These are phyloP conservation scores for Coemansia sp. DNA, from an alignment of 192 early-diverging fungal species.

Conservation along the genomic window DNA sequence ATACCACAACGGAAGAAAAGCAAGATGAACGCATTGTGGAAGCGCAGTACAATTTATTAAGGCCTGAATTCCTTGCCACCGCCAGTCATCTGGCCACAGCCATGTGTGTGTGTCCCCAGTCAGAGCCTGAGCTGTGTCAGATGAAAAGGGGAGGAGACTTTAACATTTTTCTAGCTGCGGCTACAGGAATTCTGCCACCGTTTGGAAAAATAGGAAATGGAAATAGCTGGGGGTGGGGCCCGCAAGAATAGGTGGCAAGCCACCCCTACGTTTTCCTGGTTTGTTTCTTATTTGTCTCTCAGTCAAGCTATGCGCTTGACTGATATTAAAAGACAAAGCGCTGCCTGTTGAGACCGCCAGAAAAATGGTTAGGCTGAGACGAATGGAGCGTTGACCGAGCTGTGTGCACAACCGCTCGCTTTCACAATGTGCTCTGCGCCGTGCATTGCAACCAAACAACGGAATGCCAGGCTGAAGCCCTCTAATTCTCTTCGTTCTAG, in stretches of 20 bases:
- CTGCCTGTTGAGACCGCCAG: not conserved
- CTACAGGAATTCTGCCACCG: not conserved
- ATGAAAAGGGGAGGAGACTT: constrained; percentile 6
- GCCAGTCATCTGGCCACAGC: constrained; percentile 4
- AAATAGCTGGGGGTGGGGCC: not conserved
- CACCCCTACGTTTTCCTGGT: not conserved
- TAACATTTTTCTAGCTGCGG: constrained; percentile 1
- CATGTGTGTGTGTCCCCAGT: constrained; percentile 3
- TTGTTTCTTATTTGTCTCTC: not conserved
- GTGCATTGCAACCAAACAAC: too few species aligned
- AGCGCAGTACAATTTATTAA: not conserved
- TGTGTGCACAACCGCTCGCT: too few species aligned
- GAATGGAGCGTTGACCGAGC: too few species aligned
- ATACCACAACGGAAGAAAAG: not conserved
- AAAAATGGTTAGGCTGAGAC: not conserved
- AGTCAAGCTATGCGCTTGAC: not conserved
- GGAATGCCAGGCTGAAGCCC: too few species aligned
- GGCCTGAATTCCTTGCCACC: not conserved
- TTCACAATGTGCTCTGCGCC: too few species aligned
- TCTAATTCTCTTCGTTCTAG: too few species aligned
- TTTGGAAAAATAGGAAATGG: not conserved
- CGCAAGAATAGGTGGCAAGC: not conserved
- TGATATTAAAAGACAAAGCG: not conserved
- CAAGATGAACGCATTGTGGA: not conserved
- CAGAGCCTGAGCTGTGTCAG: not conserved